Percentiles rank a stretch among this genome's conserved stretches.
phyloP scores from a whole-genome alignment of 148 eudicot species.

The Rhododendron williamsianum region DNA sequence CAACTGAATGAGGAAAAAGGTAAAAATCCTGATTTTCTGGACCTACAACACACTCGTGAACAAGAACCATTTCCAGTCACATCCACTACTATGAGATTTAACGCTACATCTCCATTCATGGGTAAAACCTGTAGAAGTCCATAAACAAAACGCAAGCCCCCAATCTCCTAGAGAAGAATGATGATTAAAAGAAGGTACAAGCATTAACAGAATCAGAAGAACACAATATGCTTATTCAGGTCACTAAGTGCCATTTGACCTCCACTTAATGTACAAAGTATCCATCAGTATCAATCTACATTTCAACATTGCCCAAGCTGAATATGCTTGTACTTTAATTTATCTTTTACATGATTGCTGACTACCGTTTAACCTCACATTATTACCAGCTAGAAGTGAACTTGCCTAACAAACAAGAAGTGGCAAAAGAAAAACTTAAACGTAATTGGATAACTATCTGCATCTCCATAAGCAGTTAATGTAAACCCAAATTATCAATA shows the following conservation, averaged over 20 bases:
- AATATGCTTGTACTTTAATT: neutral
- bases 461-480: neutral
- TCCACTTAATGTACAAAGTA: neutral
- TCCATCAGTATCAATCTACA: neutral
- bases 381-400: neutral
- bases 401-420: neutral
- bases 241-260: neutral
- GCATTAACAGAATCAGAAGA: neutral
- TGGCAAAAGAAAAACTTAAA: neutral
- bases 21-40: neutral
- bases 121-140: neutral
- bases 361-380: neutral
- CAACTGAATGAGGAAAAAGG: neutral
- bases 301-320: neutral
- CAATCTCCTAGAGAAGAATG: neutral
- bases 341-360: constrained; percentile 4
- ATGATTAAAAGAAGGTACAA: neutral
- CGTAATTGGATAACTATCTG: neutral
- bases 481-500: neutral
- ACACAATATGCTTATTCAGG: neutral
- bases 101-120: neutral
- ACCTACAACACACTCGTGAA: neutral
- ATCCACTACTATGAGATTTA: neutral
- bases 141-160: neutral
- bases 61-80: neutral